These are phyloP conservation scores for Cordia subcordata DNA, from an alignment of 257 asterid species.

Conservation along the genomic window DNA sequence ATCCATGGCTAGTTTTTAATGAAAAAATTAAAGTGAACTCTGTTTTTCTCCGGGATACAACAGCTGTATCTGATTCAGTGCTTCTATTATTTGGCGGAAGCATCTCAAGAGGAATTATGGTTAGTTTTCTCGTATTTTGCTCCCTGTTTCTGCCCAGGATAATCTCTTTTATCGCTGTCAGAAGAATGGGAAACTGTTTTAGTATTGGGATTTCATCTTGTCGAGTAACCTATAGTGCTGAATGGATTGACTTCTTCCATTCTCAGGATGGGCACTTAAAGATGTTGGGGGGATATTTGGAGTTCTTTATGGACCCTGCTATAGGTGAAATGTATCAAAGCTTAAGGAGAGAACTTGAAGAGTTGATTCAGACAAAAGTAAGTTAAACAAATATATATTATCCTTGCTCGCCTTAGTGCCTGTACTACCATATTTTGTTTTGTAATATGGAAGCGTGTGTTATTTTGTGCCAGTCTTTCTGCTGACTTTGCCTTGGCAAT, in stretches of 20 bases:
- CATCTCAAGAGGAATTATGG: conserved; percentile 57
- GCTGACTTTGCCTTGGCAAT: neutral
- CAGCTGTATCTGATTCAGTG: conserved; percentile 83
- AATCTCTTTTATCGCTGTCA: neutral
- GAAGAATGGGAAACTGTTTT: neutral
- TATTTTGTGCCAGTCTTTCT: too few species aligned
- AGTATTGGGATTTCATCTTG: conserved; percentile 2
- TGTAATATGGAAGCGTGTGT: too few species aligned
- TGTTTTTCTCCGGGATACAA: conserved; percentile 88
- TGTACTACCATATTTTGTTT: neutral
- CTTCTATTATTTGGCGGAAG: conserved; percentile 92
- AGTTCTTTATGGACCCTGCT: conserved; percentile 73
- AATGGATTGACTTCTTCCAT: conserved; percentile 17
- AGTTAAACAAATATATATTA: conserved; percentile 20
- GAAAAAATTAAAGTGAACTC: conserved; percentile 89
- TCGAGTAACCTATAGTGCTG: conserved; percentile 9
- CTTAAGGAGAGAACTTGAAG: conserved; percentile 71
- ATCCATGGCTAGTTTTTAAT: conserved; percentile 93
- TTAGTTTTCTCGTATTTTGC: conserved; percentile 17
- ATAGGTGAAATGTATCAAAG: conserved; percentile 60
- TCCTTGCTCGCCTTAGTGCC: neutral
- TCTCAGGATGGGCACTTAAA: conserved; percentile 82
- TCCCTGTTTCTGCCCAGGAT: neutral
- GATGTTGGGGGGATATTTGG: conserved; percentile 90
- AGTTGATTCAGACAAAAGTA: conserved; percentile 73